phyloP scores from a whole-genome alignment of 345 rosid species.

The Populus pruinosa region DNA sequence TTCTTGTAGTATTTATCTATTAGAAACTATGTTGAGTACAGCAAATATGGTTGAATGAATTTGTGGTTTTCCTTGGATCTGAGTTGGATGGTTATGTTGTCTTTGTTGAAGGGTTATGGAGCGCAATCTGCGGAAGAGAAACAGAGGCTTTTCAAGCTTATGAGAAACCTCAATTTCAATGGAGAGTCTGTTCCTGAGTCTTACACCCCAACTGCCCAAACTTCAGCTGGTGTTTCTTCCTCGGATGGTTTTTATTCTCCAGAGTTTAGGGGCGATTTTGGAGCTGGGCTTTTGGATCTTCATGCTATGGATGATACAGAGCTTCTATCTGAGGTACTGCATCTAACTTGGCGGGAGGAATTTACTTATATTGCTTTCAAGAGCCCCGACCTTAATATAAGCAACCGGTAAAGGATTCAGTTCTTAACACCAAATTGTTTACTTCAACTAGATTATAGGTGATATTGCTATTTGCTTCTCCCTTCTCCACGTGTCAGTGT shows the following conservation, averaged over 20 bases:
- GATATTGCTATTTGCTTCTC: slow-evolving; percentile 1
- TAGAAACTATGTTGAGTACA: not conserved
- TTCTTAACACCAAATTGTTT: not conserved
- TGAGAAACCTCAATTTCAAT: slow-evolving; percentile 90
- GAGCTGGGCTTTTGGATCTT: slow-evolving; percentile 96
- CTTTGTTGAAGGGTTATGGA: slow-evolving; percentile 69
- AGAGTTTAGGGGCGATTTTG: slow-evolving; percentile 95
- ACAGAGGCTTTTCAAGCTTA: slow-evolving; percentile 87
- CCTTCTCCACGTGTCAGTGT: not conserved
- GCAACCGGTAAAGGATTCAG: not conserved
- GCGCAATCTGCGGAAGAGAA: slow-evolving; percentile 98
- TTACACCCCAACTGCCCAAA: slow-evolving; percentile 60
- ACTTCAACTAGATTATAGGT: not conserved
- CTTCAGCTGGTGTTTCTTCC: slow-evolving; percentile 49
- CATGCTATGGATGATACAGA: slow-evolving; percentile 98
- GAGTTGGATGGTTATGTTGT: slow-evolving; percentile 12
- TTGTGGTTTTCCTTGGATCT: not conserved
- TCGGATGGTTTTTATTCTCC: slow-evolving; percentile 87
- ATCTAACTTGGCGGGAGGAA: not conserved
- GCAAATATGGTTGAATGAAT: not conserved
- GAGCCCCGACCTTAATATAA: not conserved
- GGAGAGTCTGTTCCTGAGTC: slow-evolving; percentile 91
- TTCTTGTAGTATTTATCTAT: not conserved
- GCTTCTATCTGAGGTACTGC: slow-evolving; percentile 84
- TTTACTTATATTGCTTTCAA: not conserved